Percentiles rank a stretch among this genome's conserved stretches.
phyloP scores from a whole-genome alignment of 2,329 filamentous ascomycete genomes.

The Fusarium sp. region DNA sequence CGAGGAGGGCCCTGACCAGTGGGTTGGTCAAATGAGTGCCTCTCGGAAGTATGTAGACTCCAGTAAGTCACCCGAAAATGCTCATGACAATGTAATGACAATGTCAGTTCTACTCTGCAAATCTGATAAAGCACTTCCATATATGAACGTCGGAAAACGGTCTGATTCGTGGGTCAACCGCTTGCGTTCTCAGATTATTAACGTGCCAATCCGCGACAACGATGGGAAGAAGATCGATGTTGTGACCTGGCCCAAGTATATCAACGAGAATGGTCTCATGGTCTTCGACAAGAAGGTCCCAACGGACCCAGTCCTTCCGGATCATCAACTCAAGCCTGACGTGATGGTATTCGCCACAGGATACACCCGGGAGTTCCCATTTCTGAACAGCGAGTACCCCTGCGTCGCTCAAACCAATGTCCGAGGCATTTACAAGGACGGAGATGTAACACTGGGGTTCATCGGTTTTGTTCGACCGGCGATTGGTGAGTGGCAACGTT shows the following conservation, averaged over 20 bases:
- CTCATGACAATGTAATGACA: slow-evolving; percentile 6
- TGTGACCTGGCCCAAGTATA: slow-evolving; percentile 55
- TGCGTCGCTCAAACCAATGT: slow-evolving; percentile 61
- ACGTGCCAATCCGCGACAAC: slow-evolving; percentile 55
- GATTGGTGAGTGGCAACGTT: slow-evolving; percentile 47
- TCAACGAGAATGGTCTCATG: slow-evolving; percentile 53
- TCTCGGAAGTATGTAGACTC: slow-evolving; percentile 53
- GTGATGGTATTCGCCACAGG: slow-evolving; percentile 61
- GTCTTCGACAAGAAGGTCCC: slow-evolving; percentile 48
- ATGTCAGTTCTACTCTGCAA: slow-evolving; percentile 58
- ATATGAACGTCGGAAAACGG: slow-evolving; percentile 54
- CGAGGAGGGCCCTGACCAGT: slow-evolving; percentile 59
- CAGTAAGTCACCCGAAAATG: slow-evolving; percentile 33
- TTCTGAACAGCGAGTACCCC: slow-evolving; percentile 55
- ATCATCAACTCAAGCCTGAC: slow-evolving; percentile 53
- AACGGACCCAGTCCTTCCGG: slow-evolving; percentile 44
- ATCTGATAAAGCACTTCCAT: slow-evolving; percentile 56
- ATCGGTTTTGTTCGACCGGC: slow-evolving; percentile 62
- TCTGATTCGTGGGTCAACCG: slow-evolving; percentile 48
- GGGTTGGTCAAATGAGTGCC: slow-evolving; percentile 58
- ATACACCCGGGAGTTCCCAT: slow-evolving; percentile 56
- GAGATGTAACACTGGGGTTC: slow-evolving; percentile 55
- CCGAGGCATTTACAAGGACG: slow-evolving; percentile 62
- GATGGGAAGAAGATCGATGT: slow-evolving; percentile 57
- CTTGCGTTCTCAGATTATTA: slow-evolving; percentile 53